These are phyloP conservation scores for Talaromyces sp. DNA, from an alignment of 2,329 filamentous ascomycete species.

Conservation along the genomic window DNA sequence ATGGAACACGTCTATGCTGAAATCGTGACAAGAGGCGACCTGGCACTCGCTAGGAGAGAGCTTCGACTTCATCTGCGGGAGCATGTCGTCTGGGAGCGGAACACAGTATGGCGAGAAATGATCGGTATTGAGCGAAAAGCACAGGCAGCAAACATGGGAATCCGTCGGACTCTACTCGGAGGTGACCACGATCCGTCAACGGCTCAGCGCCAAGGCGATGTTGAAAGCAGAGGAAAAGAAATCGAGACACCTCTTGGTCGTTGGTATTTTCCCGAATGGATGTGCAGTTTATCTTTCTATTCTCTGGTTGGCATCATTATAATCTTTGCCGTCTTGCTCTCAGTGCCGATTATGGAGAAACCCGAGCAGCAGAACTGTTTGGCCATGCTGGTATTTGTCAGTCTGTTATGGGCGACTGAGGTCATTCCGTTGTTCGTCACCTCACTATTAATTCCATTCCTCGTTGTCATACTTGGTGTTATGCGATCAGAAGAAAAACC, in stretches of 20 bases:
- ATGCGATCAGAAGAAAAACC: constrained; percentile 74
- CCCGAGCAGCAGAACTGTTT: constrained; percentile 94
- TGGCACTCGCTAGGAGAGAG: constrained; percentile 74
- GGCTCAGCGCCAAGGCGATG: constrained; percentile 80
- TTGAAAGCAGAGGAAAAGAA: constrained; percentile 65
- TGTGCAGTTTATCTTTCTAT: constrained; percentile 78
- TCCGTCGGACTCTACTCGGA: constrained; percentile 74
- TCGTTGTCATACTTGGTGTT: constrained; percentile 82
- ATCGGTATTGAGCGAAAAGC: constrained; percentile 96
- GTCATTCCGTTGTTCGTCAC: constrained; percentile 97
- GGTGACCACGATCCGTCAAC: constrained; percentile 66
- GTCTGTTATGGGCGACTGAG: constrained; percentile 94
- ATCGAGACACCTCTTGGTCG: constrained; percentile 77
- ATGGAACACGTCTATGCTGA: constrained; percentile 80
- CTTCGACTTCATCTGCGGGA: constrained; percentile 87
- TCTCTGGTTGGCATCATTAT: constrained; percentile 68
- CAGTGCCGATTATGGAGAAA: constrained; percentile 77
- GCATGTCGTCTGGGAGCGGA: constrained; percentile 97
- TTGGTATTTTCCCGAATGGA: constrained; percentile 74
- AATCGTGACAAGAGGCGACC: constrained; percentile 78
- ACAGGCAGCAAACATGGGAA: constrained; percentile 86
- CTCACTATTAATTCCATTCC: constrained; percentile 86
- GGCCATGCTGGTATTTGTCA: constrained; percentile 90
- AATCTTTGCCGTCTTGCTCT: constrained; percentile 72
- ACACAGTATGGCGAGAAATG: constrained; percentile 98